Base-by-base conservation (phyloP, 2,329 filamentous ascomycete genomes). In the Sarocladium kiliense region DNA sequence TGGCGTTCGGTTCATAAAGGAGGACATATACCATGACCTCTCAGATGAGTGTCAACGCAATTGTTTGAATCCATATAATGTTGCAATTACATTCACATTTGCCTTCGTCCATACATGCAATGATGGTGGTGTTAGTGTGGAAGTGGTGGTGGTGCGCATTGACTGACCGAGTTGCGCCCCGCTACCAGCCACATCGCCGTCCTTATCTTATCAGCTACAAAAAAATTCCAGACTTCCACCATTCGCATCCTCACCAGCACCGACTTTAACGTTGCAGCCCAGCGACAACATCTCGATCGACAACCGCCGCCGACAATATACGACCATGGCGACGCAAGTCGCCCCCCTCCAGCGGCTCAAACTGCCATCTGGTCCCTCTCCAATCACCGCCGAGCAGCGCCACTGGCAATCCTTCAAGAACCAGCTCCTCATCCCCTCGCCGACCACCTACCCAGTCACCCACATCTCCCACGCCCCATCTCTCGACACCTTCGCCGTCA, bases 371-470 rank as follows among this genome's bases (percentile, higher is more conserved):
- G 89, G 90, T 53, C 91, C 91, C 56, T 86, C 88, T 39, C 87
- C 90, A 54, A 75, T 93, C 49, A 96, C 93, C 5, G 87, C 92
- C 30, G 94, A 99, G 76, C 92, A 97, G 74, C 83, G 87, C 61
- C 97, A 97, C 79, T 99, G 95, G 95, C 88, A 88, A 68, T 87
- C 88, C 12, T 99, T 99, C 78, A 91, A 90, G 74, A 94, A 92
- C 63, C 89, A 92, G 61, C 84, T 96, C 56, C 85, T 93, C 58
- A 86, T 97, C 59, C 89, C 94, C 45, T 96, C 93, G 59, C 91
- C 92, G 60, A 91, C 94, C 60, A 89, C 90, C 67, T 91, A 89
- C 69, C 88, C 91, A 45, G 84, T 99, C 65, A 96, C 91, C 32
- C 87, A 95, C 71, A 96, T 99, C 69, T 92, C 89, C 51, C 87